These are phyloP conservation scores for Lentinula sp. DNA, from an alignment of 768 basidiomycete species.

Conservation along the genomic window DNA sequence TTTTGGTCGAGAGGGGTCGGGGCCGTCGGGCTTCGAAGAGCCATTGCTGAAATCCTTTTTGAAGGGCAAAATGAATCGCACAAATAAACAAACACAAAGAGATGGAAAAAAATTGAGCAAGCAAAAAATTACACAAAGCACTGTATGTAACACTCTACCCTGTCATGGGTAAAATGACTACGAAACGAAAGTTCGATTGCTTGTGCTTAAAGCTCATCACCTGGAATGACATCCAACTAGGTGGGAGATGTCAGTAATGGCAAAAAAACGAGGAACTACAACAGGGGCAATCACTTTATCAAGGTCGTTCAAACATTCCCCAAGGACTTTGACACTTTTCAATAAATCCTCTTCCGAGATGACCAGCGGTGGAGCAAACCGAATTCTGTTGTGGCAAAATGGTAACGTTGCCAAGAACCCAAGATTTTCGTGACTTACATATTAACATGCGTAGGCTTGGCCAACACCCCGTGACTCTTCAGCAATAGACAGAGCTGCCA, in stretches of 20 bases:
- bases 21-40: too few species aligned
- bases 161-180: not conserved
- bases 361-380: constrained; percentile 93
- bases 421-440: constrained; percentile 48
- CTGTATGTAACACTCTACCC: not conserved
- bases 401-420: too few species aligned
- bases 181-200: not conserved
- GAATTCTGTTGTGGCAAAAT: constrained; percentile 51
- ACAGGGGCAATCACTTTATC: constrained; percentile 48
- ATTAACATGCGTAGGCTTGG: constrained; percentile 94
- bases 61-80: too few species aligned
- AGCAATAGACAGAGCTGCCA: constrained; percentile 95
- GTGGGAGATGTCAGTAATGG: not conserved
- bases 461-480: constrained; percentile 87
- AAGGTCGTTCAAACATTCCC: constrained; percentile 71
- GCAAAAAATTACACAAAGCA: too few species aligned
- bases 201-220: constrained; percentile 30
- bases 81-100: too few species aligned
- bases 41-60: too few species aligned
- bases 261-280: not conserved
- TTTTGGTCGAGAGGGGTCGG: too few species aligned
- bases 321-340: constrained; percentile 71
- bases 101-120: too few species aligned
- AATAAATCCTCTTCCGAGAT: constrained; percentile 84
- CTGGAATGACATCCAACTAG: constrained; percentile 49